Conservation (phyloP, 441 rosid genomes). For the Viola pubescens region DNA sequence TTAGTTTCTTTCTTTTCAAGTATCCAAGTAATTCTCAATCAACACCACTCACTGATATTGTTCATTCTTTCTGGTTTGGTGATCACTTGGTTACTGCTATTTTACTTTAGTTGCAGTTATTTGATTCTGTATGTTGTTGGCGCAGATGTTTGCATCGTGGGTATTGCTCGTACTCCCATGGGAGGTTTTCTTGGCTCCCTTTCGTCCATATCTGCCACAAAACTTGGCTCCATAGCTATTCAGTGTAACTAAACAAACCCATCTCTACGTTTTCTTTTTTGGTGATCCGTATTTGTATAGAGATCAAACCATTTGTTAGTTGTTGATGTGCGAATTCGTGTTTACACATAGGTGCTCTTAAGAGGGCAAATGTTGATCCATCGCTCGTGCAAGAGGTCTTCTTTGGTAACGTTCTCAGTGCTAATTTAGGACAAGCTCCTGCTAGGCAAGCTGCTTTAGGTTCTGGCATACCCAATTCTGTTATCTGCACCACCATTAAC, state of each 20-base stretch:
- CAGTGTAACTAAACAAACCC: conserved; percentile 24
- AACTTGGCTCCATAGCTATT: conserved; percentile 80
- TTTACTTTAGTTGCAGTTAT: too few relatives aligned
- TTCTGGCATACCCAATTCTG: conserved; percentile 84
- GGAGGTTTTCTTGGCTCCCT: conserved; percentile 88
- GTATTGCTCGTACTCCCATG: conserved; percentile 84
- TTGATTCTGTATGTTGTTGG: neutral
- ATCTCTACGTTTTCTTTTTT: neutral
- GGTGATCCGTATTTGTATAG: neutral
- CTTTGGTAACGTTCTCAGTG: conserved; percentile 90
- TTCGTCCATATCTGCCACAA: conserved; percentile 73
- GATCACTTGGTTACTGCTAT: neutral
- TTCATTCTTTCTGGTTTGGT: neutral
- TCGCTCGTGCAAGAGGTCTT: conserved; percentile 84
- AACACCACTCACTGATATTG: neutral
- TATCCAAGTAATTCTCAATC: neutral
- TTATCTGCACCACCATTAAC: conserved; percentile 78
- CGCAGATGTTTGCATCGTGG: conserved; percentile 86
- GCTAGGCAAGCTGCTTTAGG: conserved; percentile 97
- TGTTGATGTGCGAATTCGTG: conserved; percentile 4
- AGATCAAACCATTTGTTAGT: neutral
- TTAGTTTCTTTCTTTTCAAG: neutral
- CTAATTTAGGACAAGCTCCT: conserved; percentile 97
- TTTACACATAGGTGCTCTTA: conserved; percentile 50
- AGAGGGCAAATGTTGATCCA: conserved; percentile 72